phyloP scores from a whole-genome alignment of 1,284 basidiomycete species.

The Papiliotrema terrestris region DNA sequence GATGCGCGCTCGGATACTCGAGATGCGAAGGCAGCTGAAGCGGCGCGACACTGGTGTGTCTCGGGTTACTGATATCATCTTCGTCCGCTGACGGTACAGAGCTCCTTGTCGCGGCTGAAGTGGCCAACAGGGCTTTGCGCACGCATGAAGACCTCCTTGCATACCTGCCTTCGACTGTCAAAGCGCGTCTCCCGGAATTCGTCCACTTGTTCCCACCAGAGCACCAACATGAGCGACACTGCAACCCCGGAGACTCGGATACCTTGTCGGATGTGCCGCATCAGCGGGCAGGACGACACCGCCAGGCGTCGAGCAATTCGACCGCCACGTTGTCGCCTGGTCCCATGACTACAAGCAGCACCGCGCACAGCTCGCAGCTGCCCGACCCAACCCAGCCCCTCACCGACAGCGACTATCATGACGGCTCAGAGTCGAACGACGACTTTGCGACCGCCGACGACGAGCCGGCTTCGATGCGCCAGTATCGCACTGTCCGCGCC shows the following conservation, averaged over 20 bases:
- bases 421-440: background rate
- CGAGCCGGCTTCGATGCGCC: background rate
- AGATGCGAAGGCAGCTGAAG: slow-evolving; percentile 15
- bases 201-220: slow-evolving; percentile 1
- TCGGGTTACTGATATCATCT: background rate
- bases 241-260: background rate
- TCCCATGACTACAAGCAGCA: background rate
- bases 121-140: slow-evolving; percentile 21
- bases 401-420: background rate
- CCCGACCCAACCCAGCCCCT: background rate
- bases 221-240: background rate
- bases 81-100: slow-evolving; percentile 7
- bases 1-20: slow-evolving; percentile 9
- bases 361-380: background rate
- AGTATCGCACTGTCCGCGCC: background rate
- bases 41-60: slow-evolving; percentile 23
- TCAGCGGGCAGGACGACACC: background rate
- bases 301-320: background rate
- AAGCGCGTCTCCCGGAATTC: slow-evolving; percentile 4
- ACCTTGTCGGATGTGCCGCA: background rate
- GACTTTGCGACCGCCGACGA: slow-evolving; percentile 2
- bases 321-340: background rate
- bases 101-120: slow-evolving; percentile 22
- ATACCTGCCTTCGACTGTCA: slow-evolving; percentile 7
- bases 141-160: slow-evolving; percentile 20